Base-by-base conservation (phyloP, 768 basidiomycete genomes). In the Podaxis sp. region DNA sequence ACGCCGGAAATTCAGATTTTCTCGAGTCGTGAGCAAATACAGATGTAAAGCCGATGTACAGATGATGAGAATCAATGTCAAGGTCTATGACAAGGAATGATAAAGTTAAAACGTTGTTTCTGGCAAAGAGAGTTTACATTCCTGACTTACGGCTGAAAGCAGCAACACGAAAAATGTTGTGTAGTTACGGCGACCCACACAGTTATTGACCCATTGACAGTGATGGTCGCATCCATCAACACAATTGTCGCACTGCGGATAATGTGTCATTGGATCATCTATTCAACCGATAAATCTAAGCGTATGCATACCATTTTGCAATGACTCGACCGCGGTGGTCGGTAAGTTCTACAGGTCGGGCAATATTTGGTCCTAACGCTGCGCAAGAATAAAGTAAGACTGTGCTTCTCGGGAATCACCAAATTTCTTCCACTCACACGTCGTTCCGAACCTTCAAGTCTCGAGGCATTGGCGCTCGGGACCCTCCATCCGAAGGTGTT, bases 171-270 rank as follows among this genome's bases (percentile, higher is more conserved):
- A 88, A 76, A 99, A 99, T n/a, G 88, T 83, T 17, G 93, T 90
- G 73, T 99, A 99, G 73, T 98, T 99, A 50, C 95, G 88, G 44
- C 93, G 85, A 6, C 97, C 97, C 44, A 99, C 84, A 72, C 97
- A 99, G 72, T 95, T 97, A 73, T 98, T 97, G 20, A 99, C 86
- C 90, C 89, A 91, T 71, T 89, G 88, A 65, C 89, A 92, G 71
- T 94, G 93, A 71, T 96, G 92, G 73, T 96, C 95, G 66, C 96
- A 98, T 10, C 89, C 89, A 66, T 98, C 96, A 15, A 98, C 94
- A 70, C 96, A 99, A 71, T 99, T 99, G 68, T 97, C 94, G 72
- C 96, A 99, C 91, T 96, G 67, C 2, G 40, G 51, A 62, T 28
- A 50, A 24, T 36, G 17, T 13, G 54, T 22, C 37, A 22, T 48